phyloP scores from a whole-genome alignment of 768 basidiomycete genomes.

The Auricularia heimuer region DNA sequence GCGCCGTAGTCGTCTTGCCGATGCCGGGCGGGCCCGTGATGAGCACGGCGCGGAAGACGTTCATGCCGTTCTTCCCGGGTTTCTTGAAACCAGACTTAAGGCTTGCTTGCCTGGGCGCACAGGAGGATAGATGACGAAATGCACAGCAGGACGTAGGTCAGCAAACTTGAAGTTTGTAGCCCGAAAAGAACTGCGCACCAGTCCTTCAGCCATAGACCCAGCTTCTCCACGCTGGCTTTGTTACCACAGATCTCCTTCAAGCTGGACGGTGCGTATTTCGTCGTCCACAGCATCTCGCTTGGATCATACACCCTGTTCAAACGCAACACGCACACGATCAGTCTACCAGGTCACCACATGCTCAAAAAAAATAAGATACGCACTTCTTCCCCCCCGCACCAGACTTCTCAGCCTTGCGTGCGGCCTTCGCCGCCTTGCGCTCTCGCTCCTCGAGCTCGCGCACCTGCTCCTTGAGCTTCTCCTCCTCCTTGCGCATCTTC shows the following conservation, averaged over 20 bases:
- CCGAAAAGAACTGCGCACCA: constrained; percentile 45
- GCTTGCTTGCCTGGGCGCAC: constrained; percentile 53
- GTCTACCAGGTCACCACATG: too few relatives aligned
- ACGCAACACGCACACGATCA: background rate
- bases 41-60: constrained; percentile 75
- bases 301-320: constrained; percentile 35
- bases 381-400: constrained; percentile 12
- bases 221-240: constrained; percentile 82
- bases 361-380: background rate
- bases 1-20: constrained; percentile 94
- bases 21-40: constrained; percentile 94
- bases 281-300: constrained; percentile 77
- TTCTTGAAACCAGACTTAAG: constrained; percentile 79
- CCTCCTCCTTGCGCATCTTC: constrained; percentile 71
- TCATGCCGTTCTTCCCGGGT: constrained; percentile 85
- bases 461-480: constrained; percentile 61
- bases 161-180: too few relatives aligned
- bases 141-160: too few relatives aligned
- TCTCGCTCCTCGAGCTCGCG: constrained; percentile 72
- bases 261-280: constrained; percentile 81
- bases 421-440: constrained; percentile 37
- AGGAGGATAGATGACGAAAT: background rate
- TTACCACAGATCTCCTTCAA: constrained; percentile 93
- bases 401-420: constrained; percentile 15
- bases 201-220: constrained; percentile 76